These are phyloP conservation scores for Podaxis sp. DNA, from an alignment of 768 basidiomycete species.

Conservation along the genomic window DNA sequence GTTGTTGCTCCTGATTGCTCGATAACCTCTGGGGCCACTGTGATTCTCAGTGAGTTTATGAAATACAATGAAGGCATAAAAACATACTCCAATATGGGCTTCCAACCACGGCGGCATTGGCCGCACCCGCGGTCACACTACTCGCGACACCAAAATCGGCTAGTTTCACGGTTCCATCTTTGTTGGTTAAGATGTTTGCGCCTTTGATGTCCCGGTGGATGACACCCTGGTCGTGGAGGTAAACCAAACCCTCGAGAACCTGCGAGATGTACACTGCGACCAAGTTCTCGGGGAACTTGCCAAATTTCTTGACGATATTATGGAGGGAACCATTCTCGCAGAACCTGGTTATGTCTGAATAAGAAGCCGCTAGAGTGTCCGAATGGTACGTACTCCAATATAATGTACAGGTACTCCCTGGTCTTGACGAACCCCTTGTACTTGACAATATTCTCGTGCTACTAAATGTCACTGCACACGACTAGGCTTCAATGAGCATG, in stretches of 20 bases:
- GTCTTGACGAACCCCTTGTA: conserved; percentile 99
- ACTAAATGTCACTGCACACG: conserved; percentile 11
- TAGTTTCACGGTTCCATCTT: conserved; percentile 97
- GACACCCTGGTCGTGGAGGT: conserved; percentile 98
- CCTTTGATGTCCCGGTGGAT: conserved; percentile 99
- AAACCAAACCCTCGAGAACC: conserved; percentile 92
- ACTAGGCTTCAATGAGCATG: conserved; percentile 7
- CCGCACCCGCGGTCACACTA: conserved; percentile 62
- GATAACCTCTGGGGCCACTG: conserved; percentile 98
- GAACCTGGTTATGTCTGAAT: conserved; percentile 49
- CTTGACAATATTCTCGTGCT: conserved; percentile 98
- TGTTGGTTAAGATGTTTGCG: conserved; percentile 97
- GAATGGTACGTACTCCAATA: conserved; percentile 71
- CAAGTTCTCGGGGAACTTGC: conserved; percentile 96
- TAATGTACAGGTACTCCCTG: conserved; percentile 91
- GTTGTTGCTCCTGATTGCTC: conserved; percentile 98
- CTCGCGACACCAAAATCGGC: conserved; percentile 98
- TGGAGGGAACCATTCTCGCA: conserved; percentile 98
- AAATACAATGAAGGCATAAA: conserved; percentile 12
- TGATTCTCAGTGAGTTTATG: conserved; percentile 1
- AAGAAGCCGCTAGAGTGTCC: background rate
- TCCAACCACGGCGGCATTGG: conserved; percentile 92
- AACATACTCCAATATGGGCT: conserved; percentile 97
- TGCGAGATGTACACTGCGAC: conserved; percentile 97
- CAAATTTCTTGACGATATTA: conserved; percentile 94